These are phyloP conservation scores for Blastobotrys parvus DNA, from an alignment of 805 yeast genomes.

Conservation along the genomic window DNA sequence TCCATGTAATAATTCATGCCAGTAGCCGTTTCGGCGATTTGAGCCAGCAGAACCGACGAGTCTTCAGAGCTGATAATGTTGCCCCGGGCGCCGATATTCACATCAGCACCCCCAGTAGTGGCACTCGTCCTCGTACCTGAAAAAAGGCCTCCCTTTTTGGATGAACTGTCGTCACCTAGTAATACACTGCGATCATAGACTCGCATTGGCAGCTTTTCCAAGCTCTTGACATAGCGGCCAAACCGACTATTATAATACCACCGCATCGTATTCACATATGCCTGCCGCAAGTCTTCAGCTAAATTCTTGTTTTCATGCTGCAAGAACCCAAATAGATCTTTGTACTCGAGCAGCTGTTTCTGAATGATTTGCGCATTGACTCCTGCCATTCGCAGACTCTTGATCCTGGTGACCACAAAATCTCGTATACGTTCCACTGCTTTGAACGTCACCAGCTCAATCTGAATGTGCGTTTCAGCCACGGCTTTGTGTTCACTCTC, in stretches of 20 bases:
- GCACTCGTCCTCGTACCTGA: background rate
- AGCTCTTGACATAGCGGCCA: slow-evolving; percentile 62
- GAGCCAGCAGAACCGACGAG: slow-evolving; percentile 65
- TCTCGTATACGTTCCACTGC: slow-evolving; percentile 72
- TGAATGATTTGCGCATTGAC: slow-evolving; percentile 71
- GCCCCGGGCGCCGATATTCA: slow-evolving; percentile 30
- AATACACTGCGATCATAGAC: slow-evolving; percentile 48
- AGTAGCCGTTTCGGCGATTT: slow-evolving; percentile 71
- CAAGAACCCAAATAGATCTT: slow-evolving; percentile 54
- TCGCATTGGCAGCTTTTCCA: slow-evolving; percentile 53
- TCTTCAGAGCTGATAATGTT: slow-evolving; percentile 48
- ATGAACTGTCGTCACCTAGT: slow-evolving; percentile 34
- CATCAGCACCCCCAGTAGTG: background rate
- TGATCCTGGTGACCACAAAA: slow-evolving; percentile 55
- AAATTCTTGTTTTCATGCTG: slow-evolving; percentile 46
- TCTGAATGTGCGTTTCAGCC: slow-evolving; percentile 23
- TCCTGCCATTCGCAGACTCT: slow-evolving; percentile 55
- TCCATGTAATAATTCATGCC: slow-evolving; percentile 62
- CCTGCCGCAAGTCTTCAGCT: slow-evolving; percentile 65
- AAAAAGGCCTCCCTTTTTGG: background rate
- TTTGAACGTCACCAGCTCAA: slow-evolving; percentile 49
- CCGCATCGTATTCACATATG: slow-evolving; percentile 79
- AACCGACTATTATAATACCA: slow-evolving; percentile 88
- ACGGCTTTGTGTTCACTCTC: slow-evolving; percentile 8
- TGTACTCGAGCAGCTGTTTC: slow-evolving; percentile 50